Base-by-base conservation (phyloP, 371 early-diverging fungal genomes). In the Capillidium heterosporum region DNA sequence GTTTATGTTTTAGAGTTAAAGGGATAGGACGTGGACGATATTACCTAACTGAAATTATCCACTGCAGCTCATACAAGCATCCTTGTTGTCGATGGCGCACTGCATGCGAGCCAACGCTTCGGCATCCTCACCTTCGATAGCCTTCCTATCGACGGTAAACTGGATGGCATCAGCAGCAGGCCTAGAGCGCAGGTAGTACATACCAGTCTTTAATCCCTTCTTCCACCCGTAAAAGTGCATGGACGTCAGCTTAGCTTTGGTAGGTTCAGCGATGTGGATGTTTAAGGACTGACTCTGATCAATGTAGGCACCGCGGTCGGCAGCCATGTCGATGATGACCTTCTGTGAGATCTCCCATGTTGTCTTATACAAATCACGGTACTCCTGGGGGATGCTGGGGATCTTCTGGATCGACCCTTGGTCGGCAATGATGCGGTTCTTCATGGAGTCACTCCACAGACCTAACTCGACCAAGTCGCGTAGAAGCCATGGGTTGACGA, bases 181-280 rank as follows among this genome's bases (percentile, higher is more conserved):
- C 42, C 92, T 81, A 2, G 98, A 88, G 54, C 99, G 85, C 50
- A 99, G 73, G 66, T 99, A 99, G 75, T 99, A 99, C 96, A 98
- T 95, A 60, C 99, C 99, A 8, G 99, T 99, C 82, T 99, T 99
- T 44, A 99, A 77, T 1, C 98, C 98, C 69, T 82, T 85, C 74
- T 88, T 89, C 95, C 95, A 98, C 13, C 95, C 99, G 70, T 98
- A 96, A 67, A 99, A 98, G 69, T 99, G 99, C 99, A 99, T 99
- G 23, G 85, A 83, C 0, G 97, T 96, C 57, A 98, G 71, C 64
- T 91, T 87, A 56, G 84, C 85, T 71, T 80, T 92, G 61, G 80
- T 91, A 2, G 98, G 88, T 42, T 88, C 86, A 41, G 89, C 89
- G 60, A 95, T 74, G 70, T 95, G 96, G 42, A 99, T 85, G 73